Conservation (phyloP, 768 basidiomycete genomes). For the Boletus patriciae region DNA sequence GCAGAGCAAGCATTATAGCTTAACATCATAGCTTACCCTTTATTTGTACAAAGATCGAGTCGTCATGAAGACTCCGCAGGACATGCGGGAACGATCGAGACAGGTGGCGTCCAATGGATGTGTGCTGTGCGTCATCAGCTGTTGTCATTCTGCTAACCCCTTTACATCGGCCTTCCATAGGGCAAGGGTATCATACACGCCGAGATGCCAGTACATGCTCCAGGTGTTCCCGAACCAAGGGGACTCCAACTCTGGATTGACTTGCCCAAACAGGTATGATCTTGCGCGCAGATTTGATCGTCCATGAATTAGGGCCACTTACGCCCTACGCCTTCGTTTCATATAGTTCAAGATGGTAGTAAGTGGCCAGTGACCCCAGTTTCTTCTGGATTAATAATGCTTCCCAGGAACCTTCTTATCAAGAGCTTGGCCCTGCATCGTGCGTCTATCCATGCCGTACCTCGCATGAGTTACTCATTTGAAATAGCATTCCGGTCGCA, state of each 20-base stretch:
- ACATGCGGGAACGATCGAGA: slow-evolving; percentile 69
- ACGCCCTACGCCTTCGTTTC: slow-evolving; percentile 23
- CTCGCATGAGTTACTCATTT: not conserved
- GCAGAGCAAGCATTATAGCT: not conserved
- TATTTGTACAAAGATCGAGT: slow-evolving; percentile 48
- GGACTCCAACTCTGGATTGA: slow-evolving; percentile 91
- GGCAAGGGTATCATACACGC: slow-evolving; percentile 77
- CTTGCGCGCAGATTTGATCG: not conserved
- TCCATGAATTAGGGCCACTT: slow-evolving; percentile 16
- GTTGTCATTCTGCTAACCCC: not conserved
- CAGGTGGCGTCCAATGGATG: slow-evolving; percentile 97
- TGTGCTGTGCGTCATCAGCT: slow-evolving; percentile 54
- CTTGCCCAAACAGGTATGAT: slow-evolving; percentile 62
- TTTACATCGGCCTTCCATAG: slow-evolving; percentile 24
- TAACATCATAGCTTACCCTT: not conserved
- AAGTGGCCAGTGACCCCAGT: slow-evolving; percentile 21
- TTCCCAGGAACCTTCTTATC: slow-evolving; percentile 71
- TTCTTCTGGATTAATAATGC: not conserved
- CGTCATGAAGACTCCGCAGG: slow-evolving; percentile 92
- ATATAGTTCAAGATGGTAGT: slow-evolving; percentile 73
- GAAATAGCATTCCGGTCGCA: slow-evolving; percentile 63
- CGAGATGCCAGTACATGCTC: slow-evolving; percentile 83
- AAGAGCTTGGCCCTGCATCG: slow-evolving; percentile 70
- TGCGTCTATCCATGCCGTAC: slow-evolving; percentile 32
- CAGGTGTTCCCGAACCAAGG: slow-evolving; percentile 65